Evolutionary conservation across 495 filamentous ascomycete species (phyloP).

Genomic region (Hypoxylon fragiforme): DNA sequence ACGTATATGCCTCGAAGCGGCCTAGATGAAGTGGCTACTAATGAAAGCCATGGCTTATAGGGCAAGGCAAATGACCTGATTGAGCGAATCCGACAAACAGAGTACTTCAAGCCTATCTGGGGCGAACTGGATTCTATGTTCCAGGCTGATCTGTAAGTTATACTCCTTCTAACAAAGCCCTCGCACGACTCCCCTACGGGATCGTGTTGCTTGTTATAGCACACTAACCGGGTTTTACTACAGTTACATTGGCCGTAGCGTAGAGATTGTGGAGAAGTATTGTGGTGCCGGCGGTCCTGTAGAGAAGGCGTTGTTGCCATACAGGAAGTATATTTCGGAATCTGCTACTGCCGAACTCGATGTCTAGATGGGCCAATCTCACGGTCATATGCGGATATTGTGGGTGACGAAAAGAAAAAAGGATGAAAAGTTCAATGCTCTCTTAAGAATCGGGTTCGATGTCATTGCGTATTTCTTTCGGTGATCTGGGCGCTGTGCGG

Average conservation of each 20-base stretch:
- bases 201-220: too few species aligned
- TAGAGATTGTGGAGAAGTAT: constrained; percentile 51
- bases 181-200: too few species aligned
- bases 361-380: constrained; percentile 20
- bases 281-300: constrained; percentile 40
- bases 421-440: too few species aligned
- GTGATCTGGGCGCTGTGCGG: too few species aligned
- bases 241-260: not conserved
- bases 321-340: constrained; percentile 30
- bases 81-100: constrained; percentile 69
- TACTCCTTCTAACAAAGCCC: too few species aligned
- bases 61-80: constrained; percentile 84
- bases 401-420: too few species aligned
- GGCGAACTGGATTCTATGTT: constrained; percentile 74
- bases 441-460: too few species aligned
- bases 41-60: too few species aligned
- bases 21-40: too few species aligned
- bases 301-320: constrained; percentile 35
- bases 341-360: constrained; percentile 35
- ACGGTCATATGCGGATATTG: too few species aligned
- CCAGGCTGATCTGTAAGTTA: constrained; percentile 53
- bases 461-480: too few species aligned
- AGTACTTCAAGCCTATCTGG: constrained; percentile 84
- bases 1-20: too few species aligned
- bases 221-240: not conserved